phyloP scores from a whole-genome alignment of 371 early-diverging fungal genomes.

The Dichotomocladium elegans region DNA sequence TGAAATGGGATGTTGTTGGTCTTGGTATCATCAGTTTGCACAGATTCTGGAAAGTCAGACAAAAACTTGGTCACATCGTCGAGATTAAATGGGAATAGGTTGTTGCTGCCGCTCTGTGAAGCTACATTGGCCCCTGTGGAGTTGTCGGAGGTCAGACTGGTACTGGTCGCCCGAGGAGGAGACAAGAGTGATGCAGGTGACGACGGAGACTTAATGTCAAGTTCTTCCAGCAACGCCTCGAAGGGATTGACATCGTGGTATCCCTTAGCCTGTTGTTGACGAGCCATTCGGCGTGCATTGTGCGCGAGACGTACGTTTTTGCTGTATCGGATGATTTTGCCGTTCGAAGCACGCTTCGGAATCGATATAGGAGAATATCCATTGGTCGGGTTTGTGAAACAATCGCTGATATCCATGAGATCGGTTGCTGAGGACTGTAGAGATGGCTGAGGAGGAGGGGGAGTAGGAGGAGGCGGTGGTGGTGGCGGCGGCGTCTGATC shows the following conservation, averaged over 20 bases:
- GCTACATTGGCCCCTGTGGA: no score
- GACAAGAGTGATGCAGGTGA: neutral
- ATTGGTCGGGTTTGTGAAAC: neutral
- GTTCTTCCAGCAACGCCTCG: conserved; percentile 8
- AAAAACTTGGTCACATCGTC: conserved; percentile 19
- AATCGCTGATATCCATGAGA: conserved; percentile 9
- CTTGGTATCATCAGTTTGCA: neutral
- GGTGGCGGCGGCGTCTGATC: neutral
- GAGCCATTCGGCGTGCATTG: conserved; percentile 30
- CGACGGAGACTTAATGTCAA: conserved; percentile 2
- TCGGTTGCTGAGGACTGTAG: neutral
- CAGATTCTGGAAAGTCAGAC: conserved; percentile 3
- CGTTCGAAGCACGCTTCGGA: conserved; percentile 37
- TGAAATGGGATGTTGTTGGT: neutral
- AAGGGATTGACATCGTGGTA: conserved; percentile 5
- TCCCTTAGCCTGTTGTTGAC: conserved; percentile 17
- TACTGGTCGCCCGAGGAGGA: neutral
- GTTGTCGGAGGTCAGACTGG: no score
- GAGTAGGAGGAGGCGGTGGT: neutral
- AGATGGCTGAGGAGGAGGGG: no score
- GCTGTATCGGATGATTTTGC: conserved; percentile 40
- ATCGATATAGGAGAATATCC: conserved; percentile 7
- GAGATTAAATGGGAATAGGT: conserved; percentile 11
- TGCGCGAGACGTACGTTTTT: conserved; percentile 36
- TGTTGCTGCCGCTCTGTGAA: no score